Conservation (phyloP, 2,329 filamentous ascomycete genomes). For the Nothophoma quercina region DNA sequence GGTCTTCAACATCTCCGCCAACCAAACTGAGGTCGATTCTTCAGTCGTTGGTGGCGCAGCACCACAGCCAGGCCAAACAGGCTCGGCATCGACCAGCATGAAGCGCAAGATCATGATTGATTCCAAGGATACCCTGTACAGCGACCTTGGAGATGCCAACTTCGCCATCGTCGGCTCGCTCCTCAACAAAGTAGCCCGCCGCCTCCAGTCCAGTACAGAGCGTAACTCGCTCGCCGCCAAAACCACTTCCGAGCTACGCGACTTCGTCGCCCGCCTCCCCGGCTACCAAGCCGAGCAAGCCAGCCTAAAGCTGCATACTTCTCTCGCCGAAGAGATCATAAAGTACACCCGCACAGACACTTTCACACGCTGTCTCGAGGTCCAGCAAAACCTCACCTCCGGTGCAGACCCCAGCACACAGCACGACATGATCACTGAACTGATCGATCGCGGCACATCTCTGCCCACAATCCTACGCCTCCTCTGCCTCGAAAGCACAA, state of each 20-base stretch:
- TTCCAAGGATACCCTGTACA: conserved; percentile 86
- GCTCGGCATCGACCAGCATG: conserved; percentile 58
- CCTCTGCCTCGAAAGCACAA: conserved; percentile 88
- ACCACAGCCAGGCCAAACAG: conserved; percentile 62
- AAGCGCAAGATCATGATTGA: conserved; percentile 92
- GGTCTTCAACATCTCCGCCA: conserved; percentile 88
- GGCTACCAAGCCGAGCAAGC: conserved; percentile 93
- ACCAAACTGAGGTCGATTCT: conserved; percentile 90
- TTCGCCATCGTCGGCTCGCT: conserved; percentile 92
- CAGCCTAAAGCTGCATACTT: conserved; percentile 89
- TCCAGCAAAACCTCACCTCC: conserved; percentile 93
- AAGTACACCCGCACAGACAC: conserved; percentile 88
- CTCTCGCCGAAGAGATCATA: conserved; percentile 92
- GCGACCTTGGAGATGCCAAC: conserved; percentile 87
- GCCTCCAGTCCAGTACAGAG: conserved; percentile 87
- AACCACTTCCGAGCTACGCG: conserved; percentile 87
- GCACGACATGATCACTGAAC: conserved; percentile 88
- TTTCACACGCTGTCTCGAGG: conserved; percentile 87
- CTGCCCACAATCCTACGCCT: conserved; percentile 83
- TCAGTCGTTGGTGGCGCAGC: conserved; percentile 82
- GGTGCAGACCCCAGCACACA: conserved; percentile 88
- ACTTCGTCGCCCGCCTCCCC: conserved; percentile 93
- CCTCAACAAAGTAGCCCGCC: conserved; percentile 88
- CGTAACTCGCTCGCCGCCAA: conserved; percentile 80
- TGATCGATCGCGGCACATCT: conserved; percentile 87